These are phyloP conservation scores for Metschnikowia matae DNA, from an alignment of 805 yeast species.

Conservation along the genomic window DNA sequence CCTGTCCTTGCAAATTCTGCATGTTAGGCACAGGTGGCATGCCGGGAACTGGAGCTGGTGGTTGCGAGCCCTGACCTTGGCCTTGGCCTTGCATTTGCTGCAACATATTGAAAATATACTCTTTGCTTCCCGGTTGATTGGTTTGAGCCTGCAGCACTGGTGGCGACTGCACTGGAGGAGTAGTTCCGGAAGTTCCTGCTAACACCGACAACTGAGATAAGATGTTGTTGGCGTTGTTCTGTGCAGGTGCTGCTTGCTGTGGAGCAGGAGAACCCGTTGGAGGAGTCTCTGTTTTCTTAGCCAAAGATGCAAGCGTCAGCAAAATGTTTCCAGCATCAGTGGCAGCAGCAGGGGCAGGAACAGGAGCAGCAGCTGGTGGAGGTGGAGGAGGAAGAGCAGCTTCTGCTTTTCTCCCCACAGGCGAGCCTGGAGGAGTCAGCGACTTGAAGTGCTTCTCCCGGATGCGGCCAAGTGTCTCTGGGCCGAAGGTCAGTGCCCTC, in stretches of 20 bases:
- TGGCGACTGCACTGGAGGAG: constrained; percentile 13
- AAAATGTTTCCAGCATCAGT: constrained; percentile 58
- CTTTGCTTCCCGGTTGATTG: constrained; percentile 25
- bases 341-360: constrained; percentile 9
- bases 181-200: constrained; percentile 19
- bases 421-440: constrained; percentile 65
- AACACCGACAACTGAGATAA: constrained; percentile 43
- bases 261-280: constrained; percentile 24
- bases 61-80: constrained; percentile 12
- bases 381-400: constrained; percentile 1
- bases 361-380: constrained; percentile 7
- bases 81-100: constrained; percentile 43
- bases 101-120: constrained; percentile 47
- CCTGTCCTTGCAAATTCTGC: constrained; percentile 8
- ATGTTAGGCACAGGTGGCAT: constrained; percentile 12
- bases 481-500: constrained; percentile 71
- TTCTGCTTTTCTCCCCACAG: constrained; percentile 35
- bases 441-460: constrained; percentile 58
- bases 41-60: constrained; percentile 4
- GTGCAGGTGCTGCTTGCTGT: constrained; percentile 13
- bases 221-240: constrained; percentile 33
- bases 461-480: constrained; percentile 50
- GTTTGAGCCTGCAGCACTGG: constrained; percentile 12
- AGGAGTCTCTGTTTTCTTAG: constrained; percentile 38
- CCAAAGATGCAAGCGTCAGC: constrained; percentile 66